phyloP scores from a whole-genome alignment of 2,329 filamentous ascomycete species.

The Coniochaeta sp. region DNA sequence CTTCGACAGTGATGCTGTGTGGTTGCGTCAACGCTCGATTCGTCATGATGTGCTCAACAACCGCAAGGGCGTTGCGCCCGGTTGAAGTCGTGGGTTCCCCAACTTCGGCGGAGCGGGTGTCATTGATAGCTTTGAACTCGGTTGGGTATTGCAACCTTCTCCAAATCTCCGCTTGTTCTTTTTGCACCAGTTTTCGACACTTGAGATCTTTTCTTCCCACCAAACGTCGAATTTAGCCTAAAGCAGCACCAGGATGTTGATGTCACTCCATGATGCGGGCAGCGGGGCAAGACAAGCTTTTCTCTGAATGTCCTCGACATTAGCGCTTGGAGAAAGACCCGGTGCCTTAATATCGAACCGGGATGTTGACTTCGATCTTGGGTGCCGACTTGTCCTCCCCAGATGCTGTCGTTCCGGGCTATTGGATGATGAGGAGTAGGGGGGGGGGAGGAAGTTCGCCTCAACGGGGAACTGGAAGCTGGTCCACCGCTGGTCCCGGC shows the following conservation, averaged over 20 bases:
- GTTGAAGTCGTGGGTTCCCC: not conserved
- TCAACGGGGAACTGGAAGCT: not conserved
- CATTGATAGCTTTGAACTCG: not conserved
- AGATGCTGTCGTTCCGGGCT: not conserved
- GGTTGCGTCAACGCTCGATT: not conserved
- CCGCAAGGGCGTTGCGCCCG: not conserved
- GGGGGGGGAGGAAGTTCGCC: not conserved
- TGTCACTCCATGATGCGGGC: not conserved
- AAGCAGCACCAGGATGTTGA: not conserved
- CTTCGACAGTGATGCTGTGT: not conserved
- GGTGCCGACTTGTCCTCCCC: not conserved
- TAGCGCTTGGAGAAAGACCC: not conserved
- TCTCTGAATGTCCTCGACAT: not conserved
- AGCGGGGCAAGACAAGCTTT: conserved; percentile 1
- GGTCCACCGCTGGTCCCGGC: not conserved
- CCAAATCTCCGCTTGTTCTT: not conserved
- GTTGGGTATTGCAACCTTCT: not conserved
- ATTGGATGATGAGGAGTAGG: not conserved
- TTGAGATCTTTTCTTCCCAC: not conserved
- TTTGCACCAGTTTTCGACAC: not conserved
- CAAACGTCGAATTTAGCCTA: conserved; percentile 1
- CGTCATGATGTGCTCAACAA: not conserved
- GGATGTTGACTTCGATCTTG: not conserved
- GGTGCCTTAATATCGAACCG: not conserved
- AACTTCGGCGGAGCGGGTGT: not conserved